Conservation (phyloP, 164 flowering plant genomes). For the Akebia trifoliata region DNA sequence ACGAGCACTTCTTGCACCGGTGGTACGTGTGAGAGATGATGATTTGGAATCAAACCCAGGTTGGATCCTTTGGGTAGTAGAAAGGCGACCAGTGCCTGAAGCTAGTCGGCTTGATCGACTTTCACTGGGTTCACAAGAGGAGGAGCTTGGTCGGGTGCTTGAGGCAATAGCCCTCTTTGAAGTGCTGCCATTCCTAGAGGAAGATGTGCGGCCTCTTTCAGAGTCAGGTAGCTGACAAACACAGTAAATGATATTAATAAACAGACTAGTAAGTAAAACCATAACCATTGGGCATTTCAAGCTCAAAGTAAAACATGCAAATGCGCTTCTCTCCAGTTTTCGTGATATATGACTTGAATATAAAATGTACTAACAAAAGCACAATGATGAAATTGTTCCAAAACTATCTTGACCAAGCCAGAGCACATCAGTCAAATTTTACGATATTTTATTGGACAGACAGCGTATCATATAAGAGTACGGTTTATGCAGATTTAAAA, state of each 20-base stretch:
- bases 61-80: constrained; percentile 29
- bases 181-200: constrained; percentile 24
- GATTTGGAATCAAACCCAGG: constrained; percentile 37
- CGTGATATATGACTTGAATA: not conserved
- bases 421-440: too few species aligned
- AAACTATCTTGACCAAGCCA: too few species aligned
- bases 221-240: constrained; percentile 19
- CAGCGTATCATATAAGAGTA: too few species aligned
- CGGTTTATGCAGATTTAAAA: too few species aligned
- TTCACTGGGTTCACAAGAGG: constrained; percentile 24
- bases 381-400: too few species aligned
- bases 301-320: too few species aligned
- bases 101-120: constrained; percentile 18
- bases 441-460: too few species aligned
- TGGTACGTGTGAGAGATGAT: constrained; percentile 22
- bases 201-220: constrained; percentile 19
- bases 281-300: too few species aligned
- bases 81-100: constrained; percentile 31
- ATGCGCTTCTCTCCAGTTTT: not conserved
- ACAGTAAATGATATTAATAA: too few species aligned
- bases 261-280: not conserved
- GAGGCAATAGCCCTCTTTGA: constrained; percentile 24
- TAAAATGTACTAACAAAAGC: too few species aligned
- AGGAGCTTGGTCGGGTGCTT: constrained; percentile 28
- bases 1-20: constrained; percentile 24